Conservation (phyloP, 2,329 filamentous ascomycete genomes). For the Gnomoniopsis smithogilvyi region DNA sequence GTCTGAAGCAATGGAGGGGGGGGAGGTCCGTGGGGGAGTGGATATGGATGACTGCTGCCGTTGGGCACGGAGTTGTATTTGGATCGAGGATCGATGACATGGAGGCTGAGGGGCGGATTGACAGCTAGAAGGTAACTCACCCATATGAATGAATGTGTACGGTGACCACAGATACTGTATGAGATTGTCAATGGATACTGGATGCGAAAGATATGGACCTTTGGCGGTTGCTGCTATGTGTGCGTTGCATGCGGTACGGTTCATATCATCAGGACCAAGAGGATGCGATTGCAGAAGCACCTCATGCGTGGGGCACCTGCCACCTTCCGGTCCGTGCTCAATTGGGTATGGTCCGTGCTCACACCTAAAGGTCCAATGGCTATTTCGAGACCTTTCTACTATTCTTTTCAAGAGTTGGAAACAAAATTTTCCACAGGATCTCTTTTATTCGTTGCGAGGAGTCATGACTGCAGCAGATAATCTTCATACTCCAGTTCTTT, state of each 20-base stretch:
- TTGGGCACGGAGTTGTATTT: not conserved
- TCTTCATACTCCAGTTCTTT: too few relatives aligned
- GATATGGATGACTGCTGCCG: not conserved
- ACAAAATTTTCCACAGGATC: too few relatives aligned
- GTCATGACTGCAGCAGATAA: too few relatives aligned
- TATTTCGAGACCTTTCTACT: too few relatives aligned
- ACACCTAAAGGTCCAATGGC: too few relatives aligned
- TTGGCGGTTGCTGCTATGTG: constrained; percentile 5
- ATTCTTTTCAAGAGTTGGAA: too few relatives aligned
- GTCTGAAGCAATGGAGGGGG: not conserved
- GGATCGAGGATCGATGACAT: not conserved
- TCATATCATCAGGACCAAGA: not conserved
- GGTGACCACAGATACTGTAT: constrained; percentile 13
- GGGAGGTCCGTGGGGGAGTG: not conserved
- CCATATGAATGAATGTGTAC: constrained; percentile 19
- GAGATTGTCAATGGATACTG: constrained; percentile 21
- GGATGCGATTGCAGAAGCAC: not conserved
- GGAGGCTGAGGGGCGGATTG: not conserved
- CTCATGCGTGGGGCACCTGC: not conserved
- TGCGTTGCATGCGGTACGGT: not conserved
- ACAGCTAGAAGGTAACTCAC: constrained; percentile 5
- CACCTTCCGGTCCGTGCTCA: too few relatives aligned
- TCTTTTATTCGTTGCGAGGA: too few relatives aligned
- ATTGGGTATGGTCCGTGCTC: too few relatives aligned
- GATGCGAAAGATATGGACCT: constrained; percentile 19